Conservation (phyloP, 306 rosid species). For the Lagenaria siceraria region DNA sequence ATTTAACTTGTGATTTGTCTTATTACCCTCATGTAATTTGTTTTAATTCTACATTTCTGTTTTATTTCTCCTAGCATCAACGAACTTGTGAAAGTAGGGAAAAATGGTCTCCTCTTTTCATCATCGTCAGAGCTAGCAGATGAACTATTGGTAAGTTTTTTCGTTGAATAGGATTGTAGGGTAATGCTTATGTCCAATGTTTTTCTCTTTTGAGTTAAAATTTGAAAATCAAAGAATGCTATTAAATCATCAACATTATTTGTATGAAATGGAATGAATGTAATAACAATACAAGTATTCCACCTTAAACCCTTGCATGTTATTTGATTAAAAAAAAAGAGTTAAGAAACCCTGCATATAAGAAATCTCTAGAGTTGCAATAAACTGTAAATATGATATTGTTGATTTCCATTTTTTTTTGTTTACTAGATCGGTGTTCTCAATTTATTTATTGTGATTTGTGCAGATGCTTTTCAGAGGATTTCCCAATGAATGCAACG, state of each 20-base stretch:
- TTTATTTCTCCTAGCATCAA: constrained; percentile 43
- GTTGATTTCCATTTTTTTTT: neutral
- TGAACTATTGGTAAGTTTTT: constrained; percentile 65
- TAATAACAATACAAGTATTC: neutral
- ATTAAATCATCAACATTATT: neutral
- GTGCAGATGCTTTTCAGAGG: constrained; percentile 76
- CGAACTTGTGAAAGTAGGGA: constrained; percentile 74
- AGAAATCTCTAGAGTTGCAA: neutral
- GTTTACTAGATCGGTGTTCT: neutral
- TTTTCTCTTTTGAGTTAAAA: neutral
- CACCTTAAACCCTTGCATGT: neutral
- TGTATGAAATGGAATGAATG: neutral
- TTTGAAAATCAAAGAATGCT: neutral
- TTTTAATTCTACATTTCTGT: neutral
- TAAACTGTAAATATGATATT: neutral
- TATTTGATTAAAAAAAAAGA: neutral
- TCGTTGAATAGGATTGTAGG: neutral
- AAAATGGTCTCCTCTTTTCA: constrained; percentile 79
- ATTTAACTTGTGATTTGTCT: too few species aligned
- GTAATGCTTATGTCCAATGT: neutral
- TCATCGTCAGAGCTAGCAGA: constrained; percentile 91
- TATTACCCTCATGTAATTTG: too few species aligned
- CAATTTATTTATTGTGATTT: constrained; percentile 12
- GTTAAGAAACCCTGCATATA: neutral
- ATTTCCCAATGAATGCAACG: constrained; percentile 63